Percentiles rank a stretch among this genome's conserved stretches.
Evolutionary conservation across 2,329 filamentous ascomycete species (phyloP).

Genomic region (Aspergillus pseudoterreus): DNA sequence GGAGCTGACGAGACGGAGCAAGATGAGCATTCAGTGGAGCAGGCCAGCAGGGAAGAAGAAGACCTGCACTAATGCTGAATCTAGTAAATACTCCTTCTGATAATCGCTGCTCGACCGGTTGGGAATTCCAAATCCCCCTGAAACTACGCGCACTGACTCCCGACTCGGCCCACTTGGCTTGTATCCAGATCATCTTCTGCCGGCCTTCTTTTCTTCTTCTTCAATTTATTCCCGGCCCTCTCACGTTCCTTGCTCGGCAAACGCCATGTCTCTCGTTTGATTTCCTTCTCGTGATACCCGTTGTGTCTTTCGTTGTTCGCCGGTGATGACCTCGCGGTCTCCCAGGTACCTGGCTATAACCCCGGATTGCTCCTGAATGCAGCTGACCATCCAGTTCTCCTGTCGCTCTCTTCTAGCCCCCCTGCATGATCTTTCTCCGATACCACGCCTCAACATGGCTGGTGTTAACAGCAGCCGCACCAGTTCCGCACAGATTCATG

Average conservation of each 20-base stretch:
- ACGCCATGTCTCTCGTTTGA: slow-evolving; percentile 4
- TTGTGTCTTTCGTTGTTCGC: neutral
- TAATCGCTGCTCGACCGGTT: neutral
- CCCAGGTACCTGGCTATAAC: neutral
- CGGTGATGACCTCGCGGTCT: neutral
- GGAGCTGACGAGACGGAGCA: too few relatives aligned
- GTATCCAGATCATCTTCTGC: slow-evolving; percentile 5
- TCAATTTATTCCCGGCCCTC: slow-evolving; percentile 1
- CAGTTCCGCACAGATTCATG: slow-evolving; percentile 5
- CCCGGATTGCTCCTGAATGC: neutral
- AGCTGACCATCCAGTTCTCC: neutral
- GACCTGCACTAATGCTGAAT: neutral
- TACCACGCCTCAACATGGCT: neutral
- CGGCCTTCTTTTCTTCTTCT: slow-evolving; percentile 7
- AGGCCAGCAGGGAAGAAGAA: too few relatives aligned
- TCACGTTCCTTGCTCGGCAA: neutral
- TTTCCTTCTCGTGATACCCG: slow-evolving; percentile 1
- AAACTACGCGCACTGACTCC: slow-evolving; percentile 3
- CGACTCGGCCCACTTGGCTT: slow-evolving; percentile 5
- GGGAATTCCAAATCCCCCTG: slow-evolving; percentile 1
- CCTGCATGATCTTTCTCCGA: neutral
- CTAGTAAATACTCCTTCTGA: neutral
- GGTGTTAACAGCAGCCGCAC: slow-evolving; percentile 6
- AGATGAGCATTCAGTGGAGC: too few relatives aligned
- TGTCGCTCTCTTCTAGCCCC: neutral